Conservation (phyloP, 257 asterid species). For the Solanum stenotomum region DNA sequence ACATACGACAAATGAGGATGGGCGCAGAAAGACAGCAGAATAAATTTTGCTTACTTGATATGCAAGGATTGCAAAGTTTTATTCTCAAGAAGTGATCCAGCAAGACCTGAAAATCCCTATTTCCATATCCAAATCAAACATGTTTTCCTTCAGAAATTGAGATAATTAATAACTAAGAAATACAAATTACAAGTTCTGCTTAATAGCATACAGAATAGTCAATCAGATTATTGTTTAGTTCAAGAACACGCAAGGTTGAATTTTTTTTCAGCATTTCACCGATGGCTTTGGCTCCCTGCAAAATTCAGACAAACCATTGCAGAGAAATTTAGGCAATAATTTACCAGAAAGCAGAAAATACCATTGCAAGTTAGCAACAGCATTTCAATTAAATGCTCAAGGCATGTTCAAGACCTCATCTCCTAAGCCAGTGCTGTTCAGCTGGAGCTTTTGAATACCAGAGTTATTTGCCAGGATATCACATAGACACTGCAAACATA, state of each 20-base stretch:
- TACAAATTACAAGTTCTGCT: not conserved
- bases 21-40: not conserved
- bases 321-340: not conserved
- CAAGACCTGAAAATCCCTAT: constrained; percentile 99
- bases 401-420: constrained; percentile 68
- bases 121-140: constrained; percentile 62
- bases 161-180: constrained; percentile 1
- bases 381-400: not conserved
- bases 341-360: not conserved
- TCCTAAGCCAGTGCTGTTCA: constrained; percentile 71
- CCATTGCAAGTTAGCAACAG: not conserved
- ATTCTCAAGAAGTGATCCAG: constrained; percentile 87
- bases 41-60: constrained; percentile 50
- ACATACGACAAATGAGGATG: not conserved
- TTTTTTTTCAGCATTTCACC: constrained; percentile 94
- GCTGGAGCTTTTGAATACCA: constrained; percentile 86
- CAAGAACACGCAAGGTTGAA: constrained; percentile 79
- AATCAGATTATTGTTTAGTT: constrained; percentile 79
- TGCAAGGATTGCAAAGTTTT: constrained; percentile 52
- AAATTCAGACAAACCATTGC: not conserved
- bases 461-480: constrained; percentile 58
- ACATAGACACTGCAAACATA: constrained; percentile 46
- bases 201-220: constrained; percentile 81
- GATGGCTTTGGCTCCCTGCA: constrained; percentile 94
- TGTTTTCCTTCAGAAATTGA: not conserved